These are phyloP conservation scores for Penicillium angulare DNA, from an alignment of 495 filamentous ascomycete genomes.

Conservation along the genomic window DNA sequence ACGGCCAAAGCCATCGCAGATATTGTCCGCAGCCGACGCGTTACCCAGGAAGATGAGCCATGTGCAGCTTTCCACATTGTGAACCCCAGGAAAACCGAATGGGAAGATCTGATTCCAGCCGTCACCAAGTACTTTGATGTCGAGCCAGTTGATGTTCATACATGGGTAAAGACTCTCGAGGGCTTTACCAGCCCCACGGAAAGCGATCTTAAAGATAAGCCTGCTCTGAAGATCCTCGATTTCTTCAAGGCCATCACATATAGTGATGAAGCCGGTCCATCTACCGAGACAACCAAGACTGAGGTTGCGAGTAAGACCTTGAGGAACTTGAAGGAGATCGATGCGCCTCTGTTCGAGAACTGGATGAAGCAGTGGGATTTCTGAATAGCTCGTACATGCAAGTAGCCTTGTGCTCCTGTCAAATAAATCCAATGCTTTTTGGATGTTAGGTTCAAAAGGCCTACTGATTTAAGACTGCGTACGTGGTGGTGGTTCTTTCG, in stretches of 20 bases:
- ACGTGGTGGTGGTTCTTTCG: too few relatives aligned
- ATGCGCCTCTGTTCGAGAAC: background rate
- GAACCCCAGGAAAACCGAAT: background rate
- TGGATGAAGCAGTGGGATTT: background rate
- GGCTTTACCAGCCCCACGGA: background rate
- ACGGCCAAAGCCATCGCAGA: background rate
- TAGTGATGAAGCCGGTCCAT: background rate
- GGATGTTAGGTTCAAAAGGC: too few relatives aligned
- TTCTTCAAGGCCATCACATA: background rate
- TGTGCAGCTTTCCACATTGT: background rate
- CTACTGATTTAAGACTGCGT: too few relatives aligned
- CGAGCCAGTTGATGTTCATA: background rate
- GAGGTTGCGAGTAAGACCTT: background rate
- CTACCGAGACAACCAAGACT: background rate
- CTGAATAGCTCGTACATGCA: too few relatives aligned
- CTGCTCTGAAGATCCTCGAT: background rate
- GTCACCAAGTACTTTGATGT: background rate
- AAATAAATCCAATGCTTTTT: too few relatives aligned
- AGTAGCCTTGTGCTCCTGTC: too few relatives aligned
- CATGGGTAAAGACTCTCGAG: background rate
- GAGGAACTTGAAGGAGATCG: background rate
- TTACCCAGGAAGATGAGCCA: background rate
- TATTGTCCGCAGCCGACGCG: background rate
- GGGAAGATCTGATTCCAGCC: background rate
- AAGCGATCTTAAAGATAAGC: background rate